Base-by-base conservation (phyloP, 805 yeast genomes). In the Ogataea angusta region DNA sequence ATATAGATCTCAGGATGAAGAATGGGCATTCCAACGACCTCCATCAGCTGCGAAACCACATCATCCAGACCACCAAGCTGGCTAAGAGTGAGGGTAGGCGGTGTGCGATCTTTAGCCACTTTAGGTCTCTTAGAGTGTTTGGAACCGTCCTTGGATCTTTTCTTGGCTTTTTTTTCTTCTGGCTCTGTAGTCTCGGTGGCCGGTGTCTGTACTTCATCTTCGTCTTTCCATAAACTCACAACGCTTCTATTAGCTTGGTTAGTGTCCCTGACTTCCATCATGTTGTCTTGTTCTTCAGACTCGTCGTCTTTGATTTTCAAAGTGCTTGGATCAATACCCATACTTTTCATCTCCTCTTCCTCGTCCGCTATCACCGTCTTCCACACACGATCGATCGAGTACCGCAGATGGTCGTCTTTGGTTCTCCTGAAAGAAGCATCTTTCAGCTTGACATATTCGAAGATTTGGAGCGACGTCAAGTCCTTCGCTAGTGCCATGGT, bases 61-160 rank as follows among this genome's bases (percentile, higher is more conserved):
- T 75, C 79, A 48, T 84, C 95, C 65, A 93, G 77, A 2, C 99
- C 99, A 19, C 99, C 99, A 10, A 93, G 66, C 23, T 88, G 80
- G 4, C 84, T 70, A 21, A 93, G 66, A 3, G 82, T 77, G 1
- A 80, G 63, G 2, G 74, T 65, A 15, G 96, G 95, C 26, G 89
- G 85, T 10, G 82, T 66, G 64, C 85, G 75, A 54, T 80, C 83
- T 46, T 73, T 73, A 43, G 69, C 72, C 40, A 54, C 57, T 56
- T 60, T 63, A n/a, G 46, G 36, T 18, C 60, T 46, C 38, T 63
- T 62, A 6, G 52, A 13, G 2, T 52, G 31, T 31, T 54, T 54
- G 5, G 48, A 32, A 8, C 48, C 43, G 10, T 47, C 51, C 47
- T 76, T 78, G 5, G 76, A 48, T 54, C 83, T 63, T 54, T 81